Conservation (phyloP, 495 filamentous ascomycete species). For the Talaromyces borbonicus region DNA sequence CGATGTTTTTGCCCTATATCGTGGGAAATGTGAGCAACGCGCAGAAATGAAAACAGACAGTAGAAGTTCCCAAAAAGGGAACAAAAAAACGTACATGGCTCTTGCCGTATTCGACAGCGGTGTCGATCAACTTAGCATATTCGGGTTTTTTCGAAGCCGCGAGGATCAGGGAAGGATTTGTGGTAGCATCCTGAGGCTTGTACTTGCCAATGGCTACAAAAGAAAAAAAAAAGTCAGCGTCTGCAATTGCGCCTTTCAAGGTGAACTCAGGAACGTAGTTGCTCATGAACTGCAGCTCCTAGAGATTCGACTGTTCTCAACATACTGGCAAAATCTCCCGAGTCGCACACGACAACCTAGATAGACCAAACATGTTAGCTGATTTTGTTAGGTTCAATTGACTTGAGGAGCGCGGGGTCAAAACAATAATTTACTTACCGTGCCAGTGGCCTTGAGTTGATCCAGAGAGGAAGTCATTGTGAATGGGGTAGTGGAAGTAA, state of each 20-base stretch:
- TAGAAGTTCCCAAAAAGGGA: too few relatives aligned
- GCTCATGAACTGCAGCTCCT: too few relatives aligned
- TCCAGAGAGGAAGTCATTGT: slow-evolving; percentile 83
- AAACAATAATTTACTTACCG: too few relatives aligned
- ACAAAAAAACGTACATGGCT: slow-evolving; percentile 40
- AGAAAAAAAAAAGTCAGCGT: slow-evolving; percentile 22
- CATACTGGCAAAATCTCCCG: slow-evolving; percentile 79
- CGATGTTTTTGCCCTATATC: slow-evolving; percentile 42
- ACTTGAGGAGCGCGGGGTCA: slow-evolving; percentile 11
- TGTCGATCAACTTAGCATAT: slow-evolving; percentile 87
- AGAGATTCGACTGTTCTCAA: too few relatives aligned
- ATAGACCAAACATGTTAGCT: not conserved
- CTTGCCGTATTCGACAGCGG: slow-evolving; percentile 80
- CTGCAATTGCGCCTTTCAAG: too few relatives aligned
- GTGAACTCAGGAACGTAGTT: too few relatives aligned
- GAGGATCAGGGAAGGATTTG: slow-evolving; percentile 97
- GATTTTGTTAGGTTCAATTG: too few relatives aligned
- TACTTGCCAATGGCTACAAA: slow-evolving; percentile 89
- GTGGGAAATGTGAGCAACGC: slow-evolving; percentile 1
- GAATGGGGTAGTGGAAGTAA: slow-evolving; percentile 11
- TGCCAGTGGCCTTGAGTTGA: slow-evolving; percentile 93
- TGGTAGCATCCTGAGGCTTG: slow-evolving; percentile 99
- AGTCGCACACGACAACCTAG: slow-evolving; percentile 91
- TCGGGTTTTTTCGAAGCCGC: slow-evolving; percentile 96
- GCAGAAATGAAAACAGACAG: not conserved